Conservation (phyloP, 495 filamentous ascomycete genomes). For the Chaetomidium leptoderma region DNA sequence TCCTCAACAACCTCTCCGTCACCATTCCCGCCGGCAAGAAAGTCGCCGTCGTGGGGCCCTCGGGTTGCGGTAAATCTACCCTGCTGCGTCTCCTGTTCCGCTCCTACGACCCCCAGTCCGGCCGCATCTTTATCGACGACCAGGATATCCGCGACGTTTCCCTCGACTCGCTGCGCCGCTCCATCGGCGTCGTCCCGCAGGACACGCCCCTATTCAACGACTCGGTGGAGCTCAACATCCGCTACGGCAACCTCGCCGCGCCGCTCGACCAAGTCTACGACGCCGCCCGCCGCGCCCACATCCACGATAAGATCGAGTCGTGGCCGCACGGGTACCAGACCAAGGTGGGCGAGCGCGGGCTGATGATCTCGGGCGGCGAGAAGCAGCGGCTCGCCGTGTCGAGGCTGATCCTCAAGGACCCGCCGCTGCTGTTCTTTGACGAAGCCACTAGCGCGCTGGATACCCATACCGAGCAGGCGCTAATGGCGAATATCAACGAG, state of each 20-base stretch:
- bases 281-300: slow-evolving; percentile 74
- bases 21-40: slow-evolving; percentile 95
- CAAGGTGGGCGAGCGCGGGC: slow-evolving; percentile 88
- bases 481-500: slow-evolving; percentile 90
- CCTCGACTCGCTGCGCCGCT: slow-evolving; percentile 73
- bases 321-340: slow-evolving; percentile 87
- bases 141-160: slow-evolving; percentile 85
- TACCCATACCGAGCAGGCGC: slow-evolving; percentile 88
- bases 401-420: slow-evolving; percentile 83
- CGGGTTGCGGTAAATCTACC: slow-evolving; percentile 94
- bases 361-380: slow-evolving; percentile 98
- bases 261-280: slow-evolving; percentile 64
- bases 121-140: slow-evolving; percentile 84
- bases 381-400: slow-evolving; percentile 91
- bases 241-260: slow-evolving; percentile 84
- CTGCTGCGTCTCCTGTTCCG: slow-evolving; percentile 87
- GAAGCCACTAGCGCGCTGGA: slow-evolving; percentile 96
- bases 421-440: slow-evolving; percentile 91
- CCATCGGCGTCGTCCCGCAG: slow-evolving; percentile 94
- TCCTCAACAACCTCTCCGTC: slow-evolving; percentile 76
- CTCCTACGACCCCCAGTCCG: slow-evolving; percentile 85
- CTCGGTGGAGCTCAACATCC: slow-evolving; percentile 91
- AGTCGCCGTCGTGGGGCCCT: slow-evolving; percentile 90
- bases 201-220: slow-evolving; percentile 97
- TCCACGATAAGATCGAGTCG: slow-evolving; percentile 72